Conservation (phyloP, 805 yeast genomes). For the Candida corydali region DNA sequence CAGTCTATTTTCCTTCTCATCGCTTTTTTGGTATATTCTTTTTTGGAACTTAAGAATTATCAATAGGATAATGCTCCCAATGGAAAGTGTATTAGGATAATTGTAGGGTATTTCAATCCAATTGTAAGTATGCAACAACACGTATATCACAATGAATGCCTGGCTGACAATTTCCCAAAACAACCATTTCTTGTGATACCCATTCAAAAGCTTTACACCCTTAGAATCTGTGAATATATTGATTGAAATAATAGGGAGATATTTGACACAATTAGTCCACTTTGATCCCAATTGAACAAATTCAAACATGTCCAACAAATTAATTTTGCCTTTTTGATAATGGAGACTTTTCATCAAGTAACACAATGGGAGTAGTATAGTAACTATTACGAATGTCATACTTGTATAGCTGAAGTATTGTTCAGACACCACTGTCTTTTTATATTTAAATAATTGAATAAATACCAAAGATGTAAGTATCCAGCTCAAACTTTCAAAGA, state of each 20-base stretch:
- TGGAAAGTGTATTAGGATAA: conserved; percentile 13
- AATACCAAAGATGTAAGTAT: conserved; percentile 14
- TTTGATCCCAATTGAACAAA: no score
- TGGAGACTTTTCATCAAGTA: no score
- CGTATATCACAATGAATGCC: background rate
- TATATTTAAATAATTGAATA: conserved; percentile 22
- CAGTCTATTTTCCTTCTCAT: no score
- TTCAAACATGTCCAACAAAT: conserved; percentile 38
- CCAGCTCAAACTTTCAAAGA: conserved; percentile 3
- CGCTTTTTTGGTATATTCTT: no score
- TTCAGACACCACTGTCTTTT: conserved; percentile 25
- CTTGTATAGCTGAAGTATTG: conserved; percentile 31
- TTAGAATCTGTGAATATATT: conserved; percentile 35
- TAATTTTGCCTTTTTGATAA: no score
- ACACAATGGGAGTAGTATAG: conserved; percentile 4
- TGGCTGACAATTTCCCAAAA: background rate
- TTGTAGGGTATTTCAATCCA: conserved; percentile 22
- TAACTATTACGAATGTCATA: conserved; percentile 3
- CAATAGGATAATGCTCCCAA: background rate
- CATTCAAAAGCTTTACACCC: no score
- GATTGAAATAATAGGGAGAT: conserved; percentile 39
- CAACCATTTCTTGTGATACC: conserved; percentile 11
- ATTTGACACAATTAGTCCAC: conserved; percentile 17
- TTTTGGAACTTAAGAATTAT: background rate
- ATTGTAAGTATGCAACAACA: background rate